Conservation (phyloP, 208 protist species). For the Leishmania guyanensis region DNA sequence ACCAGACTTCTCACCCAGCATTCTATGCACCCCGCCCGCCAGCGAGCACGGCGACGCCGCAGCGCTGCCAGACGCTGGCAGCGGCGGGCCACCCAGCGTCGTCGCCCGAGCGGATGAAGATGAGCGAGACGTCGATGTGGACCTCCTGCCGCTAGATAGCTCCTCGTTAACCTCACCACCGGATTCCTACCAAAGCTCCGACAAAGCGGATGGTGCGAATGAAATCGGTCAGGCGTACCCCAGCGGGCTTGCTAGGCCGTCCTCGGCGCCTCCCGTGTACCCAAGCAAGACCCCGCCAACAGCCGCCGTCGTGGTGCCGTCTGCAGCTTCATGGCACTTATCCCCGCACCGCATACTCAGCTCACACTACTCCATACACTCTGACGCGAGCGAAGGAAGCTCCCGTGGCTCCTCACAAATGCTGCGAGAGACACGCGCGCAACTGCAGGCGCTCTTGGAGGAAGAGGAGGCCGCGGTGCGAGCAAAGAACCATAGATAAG, state of each 20-base stretch:
- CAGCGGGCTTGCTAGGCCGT: constrained; percentile 6
- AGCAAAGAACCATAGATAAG: constrained; percentile 4
- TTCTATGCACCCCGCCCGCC: constrained; percentile 24
- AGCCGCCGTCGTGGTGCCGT: background rate
- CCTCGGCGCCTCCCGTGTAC: constrained; percentile 25
- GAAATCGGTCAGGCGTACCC: background rate
- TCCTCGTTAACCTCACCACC: constrained; percentile 13
- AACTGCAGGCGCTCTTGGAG: constrained; percentile 66
- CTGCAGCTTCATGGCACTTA: background rate
- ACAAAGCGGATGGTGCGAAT: background rate
- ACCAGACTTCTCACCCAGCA: constrained; percentile 24
- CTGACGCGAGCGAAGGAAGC: constrained; percentile 27
- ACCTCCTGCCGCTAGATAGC: constrained; percentile 11
- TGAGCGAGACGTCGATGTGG: constrained; percentile 5
- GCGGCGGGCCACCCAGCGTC: background rate
- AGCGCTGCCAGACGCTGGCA: constrained; percentile 1
- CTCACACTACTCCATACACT: constrained; percentile 26
- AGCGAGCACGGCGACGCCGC: constrained; percentile 5
- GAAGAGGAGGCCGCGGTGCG: constrained; percentile 42
- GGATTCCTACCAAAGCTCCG: constrained; percentile 24
- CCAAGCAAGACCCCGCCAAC: constrained; percentile 5
- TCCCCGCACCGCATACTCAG: constrained; percentile 5
- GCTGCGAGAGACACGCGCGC: constrained; percentile 66
- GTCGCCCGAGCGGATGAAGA: background rate
- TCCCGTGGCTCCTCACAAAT: constrained; percentile 55